Evolutionary conservation across 352 stramenopile genomes (phyloP), one percentile per base, ranked within the genome.

Genomic region (Globisporangium nodosum): DNA sequence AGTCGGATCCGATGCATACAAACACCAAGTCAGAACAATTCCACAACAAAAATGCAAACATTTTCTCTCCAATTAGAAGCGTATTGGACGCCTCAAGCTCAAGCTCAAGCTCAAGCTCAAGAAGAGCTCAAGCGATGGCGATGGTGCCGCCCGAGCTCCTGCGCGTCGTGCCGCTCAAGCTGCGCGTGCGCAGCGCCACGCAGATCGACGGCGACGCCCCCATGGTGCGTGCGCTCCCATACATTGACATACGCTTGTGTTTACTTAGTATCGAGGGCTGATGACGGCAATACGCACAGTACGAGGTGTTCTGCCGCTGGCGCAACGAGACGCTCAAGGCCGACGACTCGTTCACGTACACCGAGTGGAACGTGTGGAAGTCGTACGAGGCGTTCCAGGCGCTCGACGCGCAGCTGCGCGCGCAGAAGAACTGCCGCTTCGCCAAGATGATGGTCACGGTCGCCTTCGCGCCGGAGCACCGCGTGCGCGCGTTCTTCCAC

Each of bases 401-500:
- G 42, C 82, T 92, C 37, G 82, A 92, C 55, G 60, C 68, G 51
- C 56, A 75, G 43, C 85, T 92, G 74, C 82, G 82, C 35, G 70
- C 66, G 27, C 63, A 63, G 9, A 68, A 65, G 33, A 58, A 71
- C 45, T 88, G 78, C 6, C 37, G 61, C 12, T 92, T 89, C 60
- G 70, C 80, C 54, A 89, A 88, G 53, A 88, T 89, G 78, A 92
- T 92, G 82, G 80, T 92, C 49, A 89, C 82, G 6, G 82, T 92
- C 20, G 74, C 72, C 24, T 92, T 92, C 40, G 82, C 82, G 2
- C 80, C 82, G 0, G 68, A 71, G 43, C 82, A 90, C 63, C 74
- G 73, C 24, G 66, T 92, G 52, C 82, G 81, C 55, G 71, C 74
- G 27, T 88, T 92, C 61, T 90, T 92, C 65, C 70, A 85, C 54